Evolutionary conservation across 1,284 basidiomycete genomes (phyloP).

Genomic region (Gomphus sp.): DNA sequence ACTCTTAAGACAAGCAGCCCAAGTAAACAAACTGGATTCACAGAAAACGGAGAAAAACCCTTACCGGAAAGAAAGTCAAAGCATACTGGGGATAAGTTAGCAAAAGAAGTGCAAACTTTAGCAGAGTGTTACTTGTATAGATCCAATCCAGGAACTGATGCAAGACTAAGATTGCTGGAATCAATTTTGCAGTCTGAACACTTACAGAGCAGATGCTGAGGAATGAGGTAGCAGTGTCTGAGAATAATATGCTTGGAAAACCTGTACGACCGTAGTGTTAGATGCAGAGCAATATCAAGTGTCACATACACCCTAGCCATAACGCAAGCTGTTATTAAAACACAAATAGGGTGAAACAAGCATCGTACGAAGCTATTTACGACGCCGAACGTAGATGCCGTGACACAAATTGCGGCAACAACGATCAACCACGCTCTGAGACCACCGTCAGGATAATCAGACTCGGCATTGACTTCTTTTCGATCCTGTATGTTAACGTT

Average conservation of each 20-base stretch:
- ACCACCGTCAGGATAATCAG: constrained; percentile 40
- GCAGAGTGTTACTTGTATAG: constrained; percentile 39
- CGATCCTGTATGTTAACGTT: neutral
- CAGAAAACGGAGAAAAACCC: neutral
- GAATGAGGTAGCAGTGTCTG: constrained; percentile 27
- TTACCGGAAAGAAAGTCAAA: neutral
- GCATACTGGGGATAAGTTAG: constrained; percentile 26
- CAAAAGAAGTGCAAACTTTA: constrained; percentile 3
- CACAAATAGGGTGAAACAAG: neutral
- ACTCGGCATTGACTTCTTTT: neutral
- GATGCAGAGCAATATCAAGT: neutral
- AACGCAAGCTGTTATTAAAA: neutral
- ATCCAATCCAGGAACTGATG: constrained; percentile 64
- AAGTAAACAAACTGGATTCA: neutral
- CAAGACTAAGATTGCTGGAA: neutral
- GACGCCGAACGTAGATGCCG: constrained; percentile 13
- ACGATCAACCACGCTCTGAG: constrained; percentile 37
- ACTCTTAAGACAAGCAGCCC: constrained; percentile 11
- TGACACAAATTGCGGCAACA: neutral
- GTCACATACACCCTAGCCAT: neutral
- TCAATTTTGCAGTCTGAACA: constrained; percentile 15
- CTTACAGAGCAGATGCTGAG: constrained; percentile 49
- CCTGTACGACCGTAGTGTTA: constrained; percentile 19
- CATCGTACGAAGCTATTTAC: neutral
- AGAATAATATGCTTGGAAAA: constrained; percentile 48